These are phyloP conservation scores for Gryganskiella cystojenkinii DNA, from an alignment of 192 early-diverging fungal genomes.

Conservation along the genomic window DNA sequence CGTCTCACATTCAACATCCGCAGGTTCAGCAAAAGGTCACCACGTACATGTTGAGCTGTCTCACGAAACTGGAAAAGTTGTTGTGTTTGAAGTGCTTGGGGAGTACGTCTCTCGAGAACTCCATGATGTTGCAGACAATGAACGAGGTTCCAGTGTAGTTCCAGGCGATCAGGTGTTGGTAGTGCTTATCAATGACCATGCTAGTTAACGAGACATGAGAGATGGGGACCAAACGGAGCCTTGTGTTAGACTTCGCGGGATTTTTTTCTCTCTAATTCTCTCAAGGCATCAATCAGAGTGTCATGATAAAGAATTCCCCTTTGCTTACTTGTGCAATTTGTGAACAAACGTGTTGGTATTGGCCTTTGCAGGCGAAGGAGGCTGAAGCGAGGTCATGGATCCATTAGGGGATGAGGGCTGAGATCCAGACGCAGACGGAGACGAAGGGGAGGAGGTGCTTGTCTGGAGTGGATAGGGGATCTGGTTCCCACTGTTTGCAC, in stretches of 20 bases:
- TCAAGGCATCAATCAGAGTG: no score
- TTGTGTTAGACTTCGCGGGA: no score
- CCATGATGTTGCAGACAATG: constrained; percentile 91
- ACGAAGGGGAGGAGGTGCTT: constrained; percentile 37
- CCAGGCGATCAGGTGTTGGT: constrained; percentile 92
- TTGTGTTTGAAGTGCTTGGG: constrained; percentile 96
- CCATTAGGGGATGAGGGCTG: constrained; percentile 47
- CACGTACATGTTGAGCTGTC: constrained; percentile 88
- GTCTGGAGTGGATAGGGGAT: constrained; percentile 49
- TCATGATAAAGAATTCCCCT: neutral
- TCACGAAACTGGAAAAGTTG: constrained; percentile 91
- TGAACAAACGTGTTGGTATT: constrained; percentile 69
- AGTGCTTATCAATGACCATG: constrained; percentile 89
- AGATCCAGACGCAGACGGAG: constrained; percentile 49
- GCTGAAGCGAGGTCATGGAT: constrained; percentile 55
- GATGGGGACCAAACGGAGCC: neutral
- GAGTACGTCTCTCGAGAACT: constrained; percentile 89
- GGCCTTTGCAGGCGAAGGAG: constrained; percentile 56
- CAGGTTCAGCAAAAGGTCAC: neutral
- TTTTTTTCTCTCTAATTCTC: no score
- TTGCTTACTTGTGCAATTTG: constrained; percentile 65
- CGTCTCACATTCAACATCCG: constrained; percentile 1
- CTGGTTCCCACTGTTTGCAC: constrained; percentile 38
- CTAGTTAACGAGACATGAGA: constrained; percentile 23
- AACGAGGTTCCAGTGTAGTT: constrained; percentile 90